phyloP scores from a whole-genome alignment of 805 yeast genomes.

The Kodamaea kaohsiungensis region DNA sequence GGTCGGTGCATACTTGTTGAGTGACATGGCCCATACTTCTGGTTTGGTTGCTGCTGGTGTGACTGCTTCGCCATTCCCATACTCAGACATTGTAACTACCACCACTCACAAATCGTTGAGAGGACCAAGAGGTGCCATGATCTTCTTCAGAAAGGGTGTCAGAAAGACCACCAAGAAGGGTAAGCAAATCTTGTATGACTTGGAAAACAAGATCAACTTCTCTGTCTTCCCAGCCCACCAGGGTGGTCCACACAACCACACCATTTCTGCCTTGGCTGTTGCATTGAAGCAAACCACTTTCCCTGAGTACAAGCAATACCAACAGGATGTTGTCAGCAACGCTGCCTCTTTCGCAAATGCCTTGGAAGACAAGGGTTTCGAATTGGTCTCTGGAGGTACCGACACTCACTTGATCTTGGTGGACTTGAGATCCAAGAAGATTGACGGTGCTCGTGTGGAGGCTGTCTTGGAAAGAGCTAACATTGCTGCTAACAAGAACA shows the following conservation, averaged over 20 bases:
- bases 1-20: slow-evolving; percentile 94
- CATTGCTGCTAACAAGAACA: slow-evolving; percentile 94
- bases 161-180: slow-evolving; percentile 90
- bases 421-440: slow-evolving; percentile 57
- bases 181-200: slow-evolving; percentile 84
- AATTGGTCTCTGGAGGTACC: slow-evolving; percentile 90
- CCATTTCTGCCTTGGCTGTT: slow-evolving; percentile 95
- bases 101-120: slow-evolving; percentile 98
- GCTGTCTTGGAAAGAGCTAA: slow-evolving; percentile 84
- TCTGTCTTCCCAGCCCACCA: slow-evolving; percentile 99
- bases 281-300: slow-evolving; percentile 92
- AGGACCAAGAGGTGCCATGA: slow-evolving; percentile 99
- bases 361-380: slow-evolving; percentile 71
- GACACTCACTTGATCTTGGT: slow-evolving; percentile 96
- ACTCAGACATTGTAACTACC: slow-evolving; percentile 96
- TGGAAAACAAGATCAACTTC: slow-evolving; percentile 94
- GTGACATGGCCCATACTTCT: slow-evolving; percentile 98
- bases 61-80: slow-evolving; percentile 93
- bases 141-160: slow-evolving; percentile 95
- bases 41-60: slow-evolving; percentile 96
- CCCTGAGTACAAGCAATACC: slow-evolving; percentile 91
- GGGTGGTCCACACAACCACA: slow-evolving; percentile 99
- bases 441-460: slow-evolving; percentile 78
- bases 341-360: slow-evolving; percentile 81
- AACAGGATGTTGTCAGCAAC: slow-evolving; percentile 81